A percentile compares a stretch with the other conserved stretches of the same genome.
phyloP scores from a whole-genome alignment of 352 stramenopile species.

The Phytophthora europaea region DNA sequence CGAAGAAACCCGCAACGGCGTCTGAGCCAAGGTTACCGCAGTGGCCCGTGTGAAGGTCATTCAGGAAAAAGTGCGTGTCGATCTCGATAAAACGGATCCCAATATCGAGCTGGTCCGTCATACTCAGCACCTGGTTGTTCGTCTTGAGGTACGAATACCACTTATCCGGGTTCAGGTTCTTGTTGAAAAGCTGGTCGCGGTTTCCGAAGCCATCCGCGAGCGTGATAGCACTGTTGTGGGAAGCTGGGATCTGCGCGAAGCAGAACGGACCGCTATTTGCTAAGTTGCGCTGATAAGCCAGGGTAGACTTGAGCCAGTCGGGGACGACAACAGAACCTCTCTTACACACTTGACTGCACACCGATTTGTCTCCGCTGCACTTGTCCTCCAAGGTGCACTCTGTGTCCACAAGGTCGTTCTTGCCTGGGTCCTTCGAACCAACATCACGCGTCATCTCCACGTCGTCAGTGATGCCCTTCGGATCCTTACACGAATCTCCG shows the following conservation, averaged over 20 bases:
- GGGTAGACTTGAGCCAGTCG: constrained; percentile 50
- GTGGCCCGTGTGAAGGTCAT: constrained; percentile 66
- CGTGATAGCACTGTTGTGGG: constrained; percentile 79
- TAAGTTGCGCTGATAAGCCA: constrained; percentile 66
- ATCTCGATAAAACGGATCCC: constrained; percentile 74
- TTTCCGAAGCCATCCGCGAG: constrained; percentile 73
- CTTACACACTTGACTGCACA: constrained; percentile 62
- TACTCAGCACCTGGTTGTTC: constrained; percentile 72
- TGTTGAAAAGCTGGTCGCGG: constrained; percentile 71
- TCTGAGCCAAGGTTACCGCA: constrained; percentile 57
- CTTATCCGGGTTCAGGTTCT: constrained; percentile 52
- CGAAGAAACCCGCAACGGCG: constrained; percentile 44
- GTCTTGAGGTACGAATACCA: constrained; percentile 71
- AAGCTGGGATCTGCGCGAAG: constrained; percentile 57
- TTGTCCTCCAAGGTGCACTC: constrained; percentile 51
- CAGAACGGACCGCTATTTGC: constrained; percentile 57
- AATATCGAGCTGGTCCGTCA: constrained; percentile 74
- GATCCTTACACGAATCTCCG: constrained; percentile 50
- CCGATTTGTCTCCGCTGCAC: constrained; percentile 50
- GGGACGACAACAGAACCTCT: constrained; percentile 46
- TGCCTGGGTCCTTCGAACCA: constrained; percentile 50
- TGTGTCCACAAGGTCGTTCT: constrained; percentile 54
- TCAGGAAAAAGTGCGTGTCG: constrained; percentile 69
- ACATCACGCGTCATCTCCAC: constrained; percentile 29
- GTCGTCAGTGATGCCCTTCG: constrained; percentile 41